These are phyloP conservation scores for Testicularia cyperi DNA, from an alignment of 1,284 basidiomycete genomes.

Conservation along the genomic window DNA sequence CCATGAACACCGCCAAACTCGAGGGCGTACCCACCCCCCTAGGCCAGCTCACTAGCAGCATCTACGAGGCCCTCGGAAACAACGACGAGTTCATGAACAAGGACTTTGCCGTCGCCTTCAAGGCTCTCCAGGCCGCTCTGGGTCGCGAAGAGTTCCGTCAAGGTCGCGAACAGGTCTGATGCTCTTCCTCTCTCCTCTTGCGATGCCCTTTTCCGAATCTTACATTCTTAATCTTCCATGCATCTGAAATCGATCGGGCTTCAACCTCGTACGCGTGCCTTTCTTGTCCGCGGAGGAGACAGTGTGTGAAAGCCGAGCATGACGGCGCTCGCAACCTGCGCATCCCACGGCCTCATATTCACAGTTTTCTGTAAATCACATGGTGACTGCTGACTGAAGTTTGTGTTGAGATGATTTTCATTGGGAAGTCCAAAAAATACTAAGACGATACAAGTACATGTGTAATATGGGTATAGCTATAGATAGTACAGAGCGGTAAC, in stretches of 20 bases:
- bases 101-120: conserved; percentile 51
- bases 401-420: too few relatives aligned
- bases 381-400: too few relatives aligned
- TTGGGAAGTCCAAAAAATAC: neutral
- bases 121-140: conserved; percentile 38
- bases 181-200: too few relatives aligned
- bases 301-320: too few relatives aligned
- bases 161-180: conserved; percentile 19
- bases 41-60: conserved; percentile 34
- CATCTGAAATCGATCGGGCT: too few relatives aligned
- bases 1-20: conserved; percentile 45
- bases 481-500: conserved; percentile 17
- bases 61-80: conserved; percentile 43
- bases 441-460: neutral
- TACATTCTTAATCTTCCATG: too few relatives aligned
- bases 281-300: too few relatives aligned
- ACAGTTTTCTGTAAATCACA: too few relatives aligned
- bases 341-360: too few relatives aligned
- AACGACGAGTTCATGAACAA: conserved; percentile 44
- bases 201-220: too few relatives aligned
- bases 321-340: too few relatives aligned
- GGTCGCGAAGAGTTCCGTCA: conserved; percentile 37
- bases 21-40: conserved; percentile 47
- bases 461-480: conserved; percentile 2
- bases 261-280: too few relatives aligned